Conservation (phyloP, 106 monocot genomes). For the Dendrobium nobile region DNA sequence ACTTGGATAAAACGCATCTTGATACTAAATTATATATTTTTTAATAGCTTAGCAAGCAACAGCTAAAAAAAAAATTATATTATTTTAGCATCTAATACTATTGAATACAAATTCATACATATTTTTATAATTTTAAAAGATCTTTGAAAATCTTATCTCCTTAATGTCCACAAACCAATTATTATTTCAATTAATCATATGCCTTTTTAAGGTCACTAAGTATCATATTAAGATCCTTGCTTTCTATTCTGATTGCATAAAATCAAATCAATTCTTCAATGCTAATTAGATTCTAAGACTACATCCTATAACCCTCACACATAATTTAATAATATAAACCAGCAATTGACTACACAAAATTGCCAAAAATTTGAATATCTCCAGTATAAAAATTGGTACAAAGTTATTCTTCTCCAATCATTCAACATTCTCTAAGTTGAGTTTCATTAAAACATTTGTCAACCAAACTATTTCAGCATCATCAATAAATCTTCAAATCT, state of each 20-base stretch:
- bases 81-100: too few relatives aligned
- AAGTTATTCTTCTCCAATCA: neutral
- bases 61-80: too few relatives aligned
- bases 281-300: neutral
- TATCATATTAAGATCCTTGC: too few relatives aligned
- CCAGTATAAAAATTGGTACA: neutral
- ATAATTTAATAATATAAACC: neutral
- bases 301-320: neutral
- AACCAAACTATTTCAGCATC: neutral
- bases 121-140: too few relatives aligned
- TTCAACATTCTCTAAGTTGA: neutral
- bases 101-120: too few relatives aligned
- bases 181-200: too few relatives aligned
- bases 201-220: too few relatives aligned
- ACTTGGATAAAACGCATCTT: too few relatives aligned
- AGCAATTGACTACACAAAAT: neutral
- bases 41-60: too few relatives aligned
- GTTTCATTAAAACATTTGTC: neutral
- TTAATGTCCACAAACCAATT: too few relatives aligned
- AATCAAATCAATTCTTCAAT: neutral
- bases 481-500: neutral
- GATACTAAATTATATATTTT: too few relatives aligned
- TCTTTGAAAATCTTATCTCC: too few relatives aligned
- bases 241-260: neutral
- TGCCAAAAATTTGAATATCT: neutral